Base-by-base conservation (phyloP, 352 stramenopile genomes). In the Blastocystis sp. region DNA sequence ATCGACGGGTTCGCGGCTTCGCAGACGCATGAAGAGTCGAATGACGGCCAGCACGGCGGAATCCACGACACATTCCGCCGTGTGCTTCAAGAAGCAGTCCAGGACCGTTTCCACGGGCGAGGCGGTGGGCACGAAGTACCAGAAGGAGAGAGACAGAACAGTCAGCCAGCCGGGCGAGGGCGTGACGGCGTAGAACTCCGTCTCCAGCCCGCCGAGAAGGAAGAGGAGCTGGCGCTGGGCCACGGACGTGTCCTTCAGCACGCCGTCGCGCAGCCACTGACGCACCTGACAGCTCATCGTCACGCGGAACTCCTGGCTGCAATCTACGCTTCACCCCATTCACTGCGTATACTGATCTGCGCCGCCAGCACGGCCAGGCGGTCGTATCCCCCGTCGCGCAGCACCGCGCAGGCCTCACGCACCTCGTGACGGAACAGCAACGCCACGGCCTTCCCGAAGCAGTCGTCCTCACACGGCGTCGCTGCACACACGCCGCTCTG, bases 351-450 rank as follows among this genome's bases (percentile, higher is more conserved):
- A 77, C 66, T 84, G 28, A 84, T 84, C 60, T 84, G 74, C 1
- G 74, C 74, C 21, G 69, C 74, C 45, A 69, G 74, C 9, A 84
- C 74, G 2, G 74, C 59, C 7, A 84, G 60, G 45, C 74, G 52
- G 10, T 84, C 74, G 19, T 68, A 84, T 48, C 57, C 34, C n/a
- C 28, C 74, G 3, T 54, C n/a, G 48, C 54, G 48, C 1, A 84
- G 74, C 21, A 7, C 34, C 24, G 65, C 43, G 21, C 74, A 84
- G 10, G 74, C 74, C n/a, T 6, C 61, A 10, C 2, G 19, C 4
- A 84, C 38, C 14, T 84, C 54, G 45, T 84, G 74, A 19, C 21
- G 74, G 17, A 84, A 28, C 57, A 84, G 40, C 10, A 10, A 3
- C 9, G 9, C 14, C 21, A 69, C 52, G 34, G 54, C 74, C n/a